These are phyloP conservation scores for Lentinula boryana DNA, from an alignment of 768 basidiomycete genomes.

Conservation along the genomic window DNA sequence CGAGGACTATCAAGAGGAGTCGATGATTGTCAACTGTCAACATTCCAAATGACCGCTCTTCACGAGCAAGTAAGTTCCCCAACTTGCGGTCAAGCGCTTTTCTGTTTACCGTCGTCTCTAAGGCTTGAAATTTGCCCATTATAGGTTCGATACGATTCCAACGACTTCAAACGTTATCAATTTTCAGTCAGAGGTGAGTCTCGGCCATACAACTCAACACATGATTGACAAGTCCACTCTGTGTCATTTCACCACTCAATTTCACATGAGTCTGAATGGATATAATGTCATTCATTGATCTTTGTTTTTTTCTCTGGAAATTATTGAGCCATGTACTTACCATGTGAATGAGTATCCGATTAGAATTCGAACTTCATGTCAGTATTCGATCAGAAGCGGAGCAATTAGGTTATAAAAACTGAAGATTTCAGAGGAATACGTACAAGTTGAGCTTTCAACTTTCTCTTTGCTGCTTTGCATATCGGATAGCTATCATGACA, in stretches of 20 bases:
- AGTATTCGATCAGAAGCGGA: neutral
- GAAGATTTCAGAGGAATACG: neutral
- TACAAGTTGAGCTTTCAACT: neutral
- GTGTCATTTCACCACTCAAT: neutral
- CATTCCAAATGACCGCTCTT: too few relatives aligned
- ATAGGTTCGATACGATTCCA: neutral
- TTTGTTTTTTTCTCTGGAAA: neutral
- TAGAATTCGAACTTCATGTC: neutral
- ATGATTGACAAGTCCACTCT: neutral
- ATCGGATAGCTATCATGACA: neutral
- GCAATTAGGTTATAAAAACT: neutral
- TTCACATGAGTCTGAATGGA: neutral
- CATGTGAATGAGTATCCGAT: neutral
- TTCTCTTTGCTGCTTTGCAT: neutral
- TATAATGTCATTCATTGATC: neutral
- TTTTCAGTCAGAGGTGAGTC: neutral
- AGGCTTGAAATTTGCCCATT: too few relatives aligned
- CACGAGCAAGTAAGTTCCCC: too few relatives aligned
- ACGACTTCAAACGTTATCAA: neutral
- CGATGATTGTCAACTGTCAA: too few relatives aligned
- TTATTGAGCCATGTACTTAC: too few relatives aligned
- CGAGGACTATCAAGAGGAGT: too few relatives aligned
- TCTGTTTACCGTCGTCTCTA: too few relatives aligned
- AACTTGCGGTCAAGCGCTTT: too few relatives aligned
- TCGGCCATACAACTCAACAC: neutral